Conservation (phyloP, 2,329 filamentous ascomycete species). For the Tolypocladium sp. region DNA sequence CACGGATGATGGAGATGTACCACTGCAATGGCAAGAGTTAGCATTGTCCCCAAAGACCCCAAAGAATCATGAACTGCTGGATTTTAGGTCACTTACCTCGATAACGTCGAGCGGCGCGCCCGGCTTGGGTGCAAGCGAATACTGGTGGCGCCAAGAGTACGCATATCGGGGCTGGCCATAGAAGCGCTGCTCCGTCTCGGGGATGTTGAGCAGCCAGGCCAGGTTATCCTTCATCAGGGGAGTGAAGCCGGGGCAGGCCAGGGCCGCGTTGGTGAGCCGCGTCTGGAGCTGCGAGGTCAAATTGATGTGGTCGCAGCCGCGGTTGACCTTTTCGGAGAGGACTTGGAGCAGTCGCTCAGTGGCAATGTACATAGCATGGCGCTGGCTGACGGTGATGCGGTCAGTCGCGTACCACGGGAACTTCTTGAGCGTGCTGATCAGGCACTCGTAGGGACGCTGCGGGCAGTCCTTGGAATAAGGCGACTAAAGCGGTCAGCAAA, state of each 20-base stretch:
- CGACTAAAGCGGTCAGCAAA: constrained; percentile 29
- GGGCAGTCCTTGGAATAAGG: constrained; percentile 52
- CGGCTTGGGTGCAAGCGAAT: constrained; percentile 40
- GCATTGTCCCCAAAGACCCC: no score
- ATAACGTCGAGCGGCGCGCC: constrained; percentile 41
- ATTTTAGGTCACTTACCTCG: constrained; percentile 31
- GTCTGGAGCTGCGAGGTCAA: constrained; percentile 44
- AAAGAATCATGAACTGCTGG: no score
- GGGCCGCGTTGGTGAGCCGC: constrained; percentile 41
- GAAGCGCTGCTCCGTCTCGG: constrained; percentile 21
- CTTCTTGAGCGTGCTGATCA: constrained; percentile 55
- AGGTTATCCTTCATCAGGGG: constrained; percentile 53
- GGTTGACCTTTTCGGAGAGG: constrained; percentile 32
- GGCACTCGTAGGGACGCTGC: constrained; percentile 55
- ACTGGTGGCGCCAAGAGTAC: constrained; percentile 41
- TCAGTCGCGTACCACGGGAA: constrained; percentile 53
- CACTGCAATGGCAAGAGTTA: constrained; percentile 27
- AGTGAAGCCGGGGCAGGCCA: constrained; percentile 53
- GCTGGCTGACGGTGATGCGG: constrained; percentile 48
- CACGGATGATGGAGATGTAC: constrained; percentile 47
- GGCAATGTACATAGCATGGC: constrained; percentile 41
- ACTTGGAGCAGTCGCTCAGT: constrained; percentile 38
- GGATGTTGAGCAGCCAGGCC: constrained; percentile 29
- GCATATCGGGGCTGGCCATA: constrained; percentile 40
- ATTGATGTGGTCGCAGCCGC: constrained; percentile 28